Percentiles rank a stretch among this genome's conserved stretches.
phyloP scores from a whole-genome alignment of 2,329 filamentous ascomycete species.

The Diplodia sapinea region DNA sequence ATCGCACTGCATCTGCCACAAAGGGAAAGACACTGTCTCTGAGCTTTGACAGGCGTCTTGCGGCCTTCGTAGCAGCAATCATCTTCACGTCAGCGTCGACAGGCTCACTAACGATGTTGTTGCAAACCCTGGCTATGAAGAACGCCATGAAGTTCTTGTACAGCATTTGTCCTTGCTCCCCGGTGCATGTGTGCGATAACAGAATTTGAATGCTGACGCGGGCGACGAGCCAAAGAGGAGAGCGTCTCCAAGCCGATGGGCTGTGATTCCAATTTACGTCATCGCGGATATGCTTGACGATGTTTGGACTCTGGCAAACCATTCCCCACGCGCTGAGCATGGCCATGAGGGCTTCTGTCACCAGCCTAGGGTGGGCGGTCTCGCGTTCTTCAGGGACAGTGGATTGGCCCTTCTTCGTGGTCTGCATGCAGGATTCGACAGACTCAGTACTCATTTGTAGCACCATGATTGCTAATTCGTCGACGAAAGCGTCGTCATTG shows the following conservation, averaged over 20 bases:
- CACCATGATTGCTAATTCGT: constrained; percentile 43
- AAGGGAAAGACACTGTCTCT: neutral
- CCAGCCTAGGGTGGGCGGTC: constrained; percentile 55
- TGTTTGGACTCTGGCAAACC: constrained; percentile 34
- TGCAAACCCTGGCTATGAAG: constrained; percentile 51
- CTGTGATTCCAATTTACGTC: constrained; percentile 54
- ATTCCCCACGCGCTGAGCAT: neutral
- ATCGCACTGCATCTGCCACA: neutral
- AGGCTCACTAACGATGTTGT: constrained; percentile 31
- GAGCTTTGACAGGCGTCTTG: constrained; percentile 30
- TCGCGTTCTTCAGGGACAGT: constrained; percentile 55
- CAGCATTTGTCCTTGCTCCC: neutral
- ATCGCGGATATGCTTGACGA: constrained; percentile 59
- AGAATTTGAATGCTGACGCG: constrained; percentile 55
- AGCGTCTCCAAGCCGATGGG: constrained; percentile 54
- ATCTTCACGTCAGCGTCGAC: constrained; percentile 32
- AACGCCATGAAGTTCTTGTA: constrained; percentile 62
- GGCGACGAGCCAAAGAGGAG: constrained; percentile 59
- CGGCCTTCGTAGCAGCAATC: constrained; percentile 37
- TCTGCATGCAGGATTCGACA: constrained; percentile 15
- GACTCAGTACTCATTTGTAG: constrained; percentile 47
- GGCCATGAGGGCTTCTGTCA: constrained; percentile 57
- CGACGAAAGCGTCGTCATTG: constrained; percentile 33
- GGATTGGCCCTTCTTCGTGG: constrained; percentile 47
- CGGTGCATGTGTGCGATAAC: neutral